phyloP scores from a whole-genome alignment of 139 green algal genomes.

The Chlamydomonas sp. region DNA sequence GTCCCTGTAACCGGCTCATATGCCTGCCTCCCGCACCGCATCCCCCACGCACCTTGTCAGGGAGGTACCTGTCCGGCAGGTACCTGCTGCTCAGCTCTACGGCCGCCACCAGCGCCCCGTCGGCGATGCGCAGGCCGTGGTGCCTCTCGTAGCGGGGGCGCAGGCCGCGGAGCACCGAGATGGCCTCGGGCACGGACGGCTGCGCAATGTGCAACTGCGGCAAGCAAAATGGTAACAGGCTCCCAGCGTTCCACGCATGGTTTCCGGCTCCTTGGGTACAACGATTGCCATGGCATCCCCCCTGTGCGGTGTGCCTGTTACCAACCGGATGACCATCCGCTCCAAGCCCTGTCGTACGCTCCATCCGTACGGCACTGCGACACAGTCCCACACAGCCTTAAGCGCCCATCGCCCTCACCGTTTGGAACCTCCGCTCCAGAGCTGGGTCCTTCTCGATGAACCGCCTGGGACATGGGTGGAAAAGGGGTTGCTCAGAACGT shows the following conservation, averaged over 20 bases:
- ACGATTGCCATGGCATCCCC: no score
- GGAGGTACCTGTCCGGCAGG: conserved; percentile 64
- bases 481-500: no score
- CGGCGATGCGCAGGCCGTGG: conserved; percentile 60
- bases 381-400: no score
- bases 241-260: no score
- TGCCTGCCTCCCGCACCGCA: neutral
- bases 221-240: no score
- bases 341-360: no score
- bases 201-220: conserved; percentile 42
- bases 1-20: no score
- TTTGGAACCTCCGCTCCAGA: conserved; percentile 94
- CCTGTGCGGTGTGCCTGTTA: no score
- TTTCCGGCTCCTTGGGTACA: no score
- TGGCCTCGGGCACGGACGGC: conserved; percentile 80
- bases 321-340: no score
- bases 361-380: no score
- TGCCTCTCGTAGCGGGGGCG: conserved; percentile 55
- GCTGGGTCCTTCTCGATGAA: conserved; percentile 99
- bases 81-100: conserved; percentile 66
- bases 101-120: conserved; percentile 61
- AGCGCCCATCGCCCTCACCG: neutral
- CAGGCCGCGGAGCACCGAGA: conserved; percentile 94
- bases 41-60: conserved; percentile 35
- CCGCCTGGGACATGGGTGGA: conserved; percentile 3